Evolutionary conservation across 306 rosid species (phyloP), one percentile per base, ranked within the genome.

Genomic region (Pyrus pyrifolia): DNA sequence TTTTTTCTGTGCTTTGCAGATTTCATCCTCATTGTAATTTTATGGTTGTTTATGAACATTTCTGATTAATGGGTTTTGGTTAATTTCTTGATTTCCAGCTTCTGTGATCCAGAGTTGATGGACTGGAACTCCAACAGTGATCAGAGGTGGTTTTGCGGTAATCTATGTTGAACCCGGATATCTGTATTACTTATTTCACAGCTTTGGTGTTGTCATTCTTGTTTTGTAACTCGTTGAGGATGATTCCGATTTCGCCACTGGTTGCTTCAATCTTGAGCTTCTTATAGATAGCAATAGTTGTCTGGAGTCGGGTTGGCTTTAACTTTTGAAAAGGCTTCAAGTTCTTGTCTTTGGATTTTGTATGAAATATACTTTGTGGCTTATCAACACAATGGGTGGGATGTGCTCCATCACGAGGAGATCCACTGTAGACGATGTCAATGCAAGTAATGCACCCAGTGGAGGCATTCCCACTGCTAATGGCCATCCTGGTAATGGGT

Each of bases 401-500:
- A 84, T 91, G 87, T 96, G 99, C 86, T 91, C 99, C 62, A 89
- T 83, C 85, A 82, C 93, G 38, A 88, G 84, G 84, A 92, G 92
- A 83, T 59, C 88, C 38, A 60, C 89, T 67, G 83, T 85, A 18
- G 97, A 84, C 81, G 86, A 81, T 78, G 87, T 74, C 62, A 82
- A 76, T 75, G 79, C 85, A 70, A 87, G 87, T 87, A 82, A 76
- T 91, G 88, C 83, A 66, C 73, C 86, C 31, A 79, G 52, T 31
- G 91, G 83, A 61, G 83, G 88, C 79, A 81, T 83, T n/a, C 71
- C 83, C 29, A 82, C 78, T 84, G 79, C 79, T 27, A 95, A 95
- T 85, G 98, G 98, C 33, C 81, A 91, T 87, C 81, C 70, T 66
- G 71, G 58, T 85, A 84, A 82, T 82, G 90, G 78, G 38, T 72